Base-by-base conservation (phyloP, 495 filamentous ascomycete species). In the Aspergillus nidulans region DNA sequence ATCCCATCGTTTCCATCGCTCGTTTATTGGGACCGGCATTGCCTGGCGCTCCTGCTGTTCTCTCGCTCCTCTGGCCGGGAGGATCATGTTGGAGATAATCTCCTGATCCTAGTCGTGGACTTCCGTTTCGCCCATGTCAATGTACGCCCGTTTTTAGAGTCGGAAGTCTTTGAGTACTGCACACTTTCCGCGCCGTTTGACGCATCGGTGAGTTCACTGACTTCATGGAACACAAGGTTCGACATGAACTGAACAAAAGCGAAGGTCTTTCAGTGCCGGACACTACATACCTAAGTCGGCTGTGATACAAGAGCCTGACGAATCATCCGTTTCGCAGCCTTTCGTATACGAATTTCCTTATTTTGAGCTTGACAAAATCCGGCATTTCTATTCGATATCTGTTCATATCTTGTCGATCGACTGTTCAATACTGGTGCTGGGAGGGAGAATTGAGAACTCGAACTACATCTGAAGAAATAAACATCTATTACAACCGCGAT, bases 51-150 rank as follows among this genome's bases (percentile, higher is more conserved):
- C 59, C 44, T 56, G 44, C 51, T 50, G 57, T 58, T 54, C 53
- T 52, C 19, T 51, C 49, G 16, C 41, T 30, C 38, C 53, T 46
- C 41, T 51, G 39, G 21, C 53, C 46, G 38, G 30, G 51, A 41
- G 42, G 56, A 59, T 41, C 23, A 58, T 62, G 60, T 53, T 47
- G 52, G 53, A 39, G 36, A 8, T 43, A 55, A 43, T 43, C 55
- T 49, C 44, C 52, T 61, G 52, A 61, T 52, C 45, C 47, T 54
- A 41, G 30, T 51, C 38, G 47, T 52, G 42, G 39, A 43, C 52
- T 54, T 25, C 42, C 20, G n/a, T 41, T 52, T 51, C 44, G 26
- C 44, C 44, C 30, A 61, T 61, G 50, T 54, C 46, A 30, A 45
- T 52, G 8, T 12, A 46, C 52, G 23, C 43, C 23, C 49, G 42